Base-by-base conservation (phyloP, 2,329 filamentous ascomycete species). In the Emergomyces africanus region DNA sequence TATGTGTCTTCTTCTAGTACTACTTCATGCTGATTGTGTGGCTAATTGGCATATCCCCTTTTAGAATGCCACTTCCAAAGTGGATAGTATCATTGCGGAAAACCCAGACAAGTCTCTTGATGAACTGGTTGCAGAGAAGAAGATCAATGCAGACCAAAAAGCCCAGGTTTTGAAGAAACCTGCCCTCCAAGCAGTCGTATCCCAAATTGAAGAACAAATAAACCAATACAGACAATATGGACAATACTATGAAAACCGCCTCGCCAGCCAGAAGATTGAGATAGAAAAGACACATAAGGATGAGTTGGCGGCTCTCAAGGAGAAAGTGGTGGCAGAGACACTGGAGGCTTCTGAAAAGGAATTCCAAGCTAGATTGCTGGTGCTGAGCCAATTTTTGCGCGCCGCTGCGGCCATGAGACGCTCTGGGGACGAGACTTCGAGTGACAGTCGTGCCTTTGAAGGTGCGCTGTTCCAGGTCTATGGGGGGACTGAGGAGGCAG, bases 81-180 rank as follows among this genome's bases (percentile, higher is more conserved):
- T 83, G 64, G 82, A 86, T 64, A 70, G 77, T 20, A 81, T 85
- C 65, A 71, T 85, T 63, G 78, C 79, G 58, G 83, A 84, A 63
- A 80, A 85, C 70, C 81, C 82, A 5, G 77, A 74, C 60, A 77
- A 80, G 62, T 78, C 81, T 5, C 78, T 86, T 49, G 83, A 86
- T 63, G 80, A 85, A n/a, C 78, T 86, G 44, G 79, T 86, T 53
- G 76, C 77, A 2, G 72, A 79, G 58, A 82, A 81, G 72, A 85
- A 84, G 71, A 83, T 86, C 74, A 86, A 86, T 68, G 68, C 72
- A 62, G 83, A 86, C 67, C 83, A 86, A 71, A 84, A 83, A 70
- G 80, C 81, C 8, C 81, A 85, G 67, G 76, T 77, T 1, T 71
- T 82, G 67, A 85, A 84, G 77, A 86, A 85, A 69, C 83, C 83